A percentile compares a stretch with the other conserved stretches of the same genome.
Evolutionary conservation across 2,329 filamentous ascomycete genomes (phyloP).

Genomic region (Ophiocordyceps unilateralis): DNA sequence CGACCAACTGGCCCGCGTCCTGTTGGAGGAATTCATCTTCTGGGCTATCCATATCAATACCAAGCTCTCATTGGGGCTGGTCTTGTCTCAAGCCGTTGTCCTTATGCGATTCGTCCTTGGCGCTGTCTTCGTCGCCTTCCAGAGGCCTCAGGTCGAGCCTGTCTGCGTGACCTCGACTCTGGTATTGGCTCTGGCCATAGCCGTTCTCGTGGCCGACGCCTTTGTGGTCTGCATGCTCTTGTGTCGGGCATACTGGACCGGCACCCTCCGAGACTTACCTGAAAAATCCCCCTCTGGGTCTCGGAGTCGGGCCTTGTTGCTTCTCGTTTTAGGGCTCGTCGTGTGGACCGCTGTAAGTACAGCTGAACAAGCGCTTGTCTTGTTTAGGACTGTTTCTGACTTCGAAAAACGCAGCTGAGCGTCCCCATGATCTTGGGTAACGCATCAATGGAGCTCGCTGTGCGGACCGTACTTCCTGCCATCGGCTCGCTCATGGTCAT

Average conservation of each 20-base stretch:
- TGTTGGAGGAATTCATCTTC: conserved; percentile 35
- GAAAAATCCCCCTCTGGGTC: conserved; percentile 9
- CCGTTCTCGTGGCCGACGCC: conserved; percentile 26
- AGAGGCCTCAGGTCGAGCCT: conserved; percentile 30
- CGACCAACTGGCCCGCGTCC: conserved; percentile 37
- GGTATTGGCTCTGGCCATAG: conserved; percentile 25
- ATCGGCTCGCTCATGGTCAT: conserved; percentile 30
- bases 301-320: conserved; percentile 23
- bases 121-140: conserved; percentile 35
- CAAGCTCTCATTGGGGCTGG: conserved; percentile 17
- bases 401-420: conserved; percentile 33
- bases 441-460: conserved; percentile 20
- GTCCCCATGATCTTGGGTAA: conserved; percentile 32
- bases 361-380: too few relatives aligned
- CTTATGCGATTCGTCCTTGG: conserved; percentile 33
- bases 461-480: conserved; percentile 32
- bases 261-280: conserved; percentile 15
- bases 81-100: conserved; percentile 29
- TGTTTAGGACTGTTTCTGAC: too few relatives aligned
- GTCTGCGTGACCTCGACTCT: conserved; percentile 33
- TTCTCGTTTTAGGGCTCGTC: conserved; percentile 25
- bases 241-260: conserved; percentile 21
- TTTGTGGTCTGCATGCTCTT: conserved; percentile 25
- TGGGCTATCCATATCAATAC: conserved; percentile 28
- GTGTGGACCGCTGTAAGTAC: conserved; percentile 37